A percentile compares a stretch with the other conserved stretches of the same genome.
Conservation (phyloP, 495 filamentous ascomycete species). For the Venustampulla echinocandica region DNA sequence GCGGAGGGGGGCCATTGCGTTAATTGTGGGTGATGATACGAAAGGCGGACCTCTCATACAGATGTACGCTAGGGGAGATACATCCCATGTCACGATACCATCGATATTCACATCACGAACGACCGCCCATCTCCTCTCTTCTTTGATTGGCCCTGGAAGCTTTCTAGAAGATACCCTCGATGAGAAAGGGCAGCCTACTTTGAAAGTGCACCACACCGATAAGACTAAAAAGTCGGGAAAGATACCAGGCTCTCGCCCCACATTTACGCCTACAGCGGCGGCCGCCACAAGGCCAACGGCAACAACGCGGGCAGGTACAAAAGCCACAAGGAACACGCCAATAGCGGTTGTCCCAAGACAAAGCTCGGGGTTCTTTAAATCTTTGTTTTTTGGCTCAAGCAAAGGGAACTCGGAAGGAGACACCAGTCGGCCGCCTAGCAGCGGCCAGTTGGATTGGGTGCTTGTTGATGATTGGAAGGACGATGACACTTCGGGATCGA, state of each 20-base stretch:
- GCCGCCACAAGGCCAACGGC: conserved; percentile 4
- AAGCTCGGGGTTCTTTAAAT: conserved; percentile 57
- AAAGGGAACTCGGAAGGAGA: conserved; percentile 33
- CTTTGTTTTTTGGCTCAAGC: conserved; percentile 48
- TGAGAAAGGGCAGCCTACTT: conserved; percentile 38
- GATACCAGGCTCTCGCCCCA: conserved; percentile 23
- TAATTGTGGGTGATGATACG: conserved; percentile 92
- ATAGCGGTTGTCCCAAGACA: conserved; percentile 22
- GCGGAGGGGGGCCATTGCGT: conserved; percentile 72
- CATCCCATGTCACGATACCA: conserved; percentile 87
- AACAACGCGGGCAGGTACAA: conserved; percentile 7
- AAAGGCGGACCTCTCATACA: conserved; percentile 80
- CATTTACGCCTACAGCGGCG: conserved; percentile 20
- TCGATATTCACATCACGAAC: conserved; percentile 92
- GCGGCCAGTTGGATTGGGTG: conserved; percentile 76
- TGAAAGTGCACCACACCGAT: conserved; percentile 40
- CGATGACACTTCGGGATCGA: conserved; percentile 26
- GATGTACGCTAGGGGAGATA: conserved; percentile 95
- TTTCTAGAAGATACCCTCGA: conserved; percentile 46
- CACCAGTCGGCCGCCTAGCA: conserved; percentile 66
- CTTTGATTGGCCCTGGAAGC: conserved; percentile 67
- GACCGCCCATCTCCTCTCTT: conserved; percentile 87
- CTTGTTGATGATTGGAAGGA: conserved; percentile 60
- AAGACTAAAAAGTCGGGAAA: conserved; percentile 32
- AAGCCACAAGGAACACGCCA: conserved; percentile 8